Percentiles rank a stretch among this genome's conserved stretches.
phyloP scores from a whole-genome alignment of 345 rosid species.

The Eucalyptus sideroxylon region DNA sequence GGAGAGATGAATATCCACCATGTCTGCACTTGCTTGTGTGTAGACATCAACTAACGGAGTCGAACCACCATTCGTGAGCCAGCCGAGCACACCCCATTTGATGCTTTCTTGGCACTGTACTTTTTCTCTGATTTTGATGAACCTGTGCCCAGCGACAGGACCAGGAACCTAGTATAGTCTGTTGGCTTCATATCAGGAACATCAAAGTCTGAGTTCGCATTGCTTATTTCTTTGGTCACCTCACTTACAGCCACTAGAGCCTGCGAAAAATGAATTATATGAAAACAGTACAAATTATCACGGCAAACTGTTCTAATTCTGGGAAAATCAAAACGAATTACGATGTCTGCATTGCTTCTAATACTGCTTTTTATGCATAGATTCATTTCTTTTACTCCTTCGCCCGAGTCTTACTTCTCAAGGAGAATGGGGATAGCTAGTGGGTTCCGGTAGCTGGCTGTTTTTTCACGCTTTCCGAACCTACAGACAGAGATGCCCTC shows the following conservation, averaged over 20 bases:
- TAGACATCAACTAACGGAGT: constrained; percentile 22
- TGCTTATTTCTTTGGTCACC: constrained; percentile 17
- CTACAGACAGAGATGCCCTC: neutral
- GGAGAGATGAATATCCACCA: constrained; percentile 23
- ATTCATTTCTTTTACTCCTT: neutral
- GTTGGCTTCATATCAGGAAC: constrained; percentile 1
- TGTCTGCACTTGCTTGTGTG: constrained; percentile 19
- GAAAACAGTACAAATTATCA: neutral
- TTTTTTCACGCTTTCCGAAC: neutral
- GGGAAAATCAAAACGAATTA: neutral
- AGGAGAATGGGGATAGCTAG: neutral
- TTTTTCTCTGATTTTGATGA: constrained; percentile 2
- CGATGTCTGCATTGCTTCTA: neutral
- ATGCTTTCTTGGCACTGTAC: constrained; percentile 13
- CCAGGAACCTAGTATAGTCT: constrained; percentile 17
- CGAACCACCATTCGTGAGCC: constrained; percentile 9
- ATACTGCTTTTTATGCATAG: neutral
- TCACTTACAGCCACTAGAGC: constrained; percentile 25
- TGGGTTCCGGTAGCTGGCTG: neutral
- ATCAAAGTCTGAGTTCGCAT: neutral
- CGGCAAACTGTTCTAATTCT: neutral
- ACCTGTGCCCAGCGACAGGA: constrained; percentile 29
- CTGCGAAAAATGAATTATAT: neutral
- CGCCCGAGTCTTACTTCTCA: neutral
- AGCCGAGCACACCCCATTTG: constrained; percentile 32